Base-by-base conservation (phyloP, 257 asterid species). In the Penstemon newberryi region DNA sequence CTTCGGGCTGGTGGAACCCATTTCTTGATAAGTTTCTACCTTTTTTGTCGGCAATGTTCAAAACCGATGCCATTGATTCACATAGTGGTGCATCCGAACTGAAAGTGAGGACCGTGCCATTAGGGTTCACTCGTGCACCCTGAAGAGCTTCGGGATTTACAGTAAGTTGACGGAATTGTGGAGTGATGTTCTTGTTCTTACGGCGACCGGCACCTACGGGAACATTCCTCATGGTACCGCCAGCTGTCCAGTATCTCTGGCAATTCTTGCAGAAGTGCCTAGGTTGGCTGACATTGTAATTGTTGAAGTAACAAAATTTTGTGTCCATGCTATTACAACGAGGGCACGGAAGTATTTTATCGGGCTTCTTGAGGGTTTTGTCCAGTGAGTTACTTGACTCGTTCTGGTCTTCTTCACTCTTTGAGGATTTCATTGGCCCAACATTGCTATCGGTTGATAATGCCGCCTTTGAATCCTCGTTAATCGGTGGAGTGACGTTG, bases 191-290 rank as follows among this genome's bases (percentile, higher is more conserved):
- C 83, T 91, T 94, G 88, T 87, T 91, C 85, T 86, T 94, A 51
- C 99, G 90, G 4, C 99, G 95, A 55, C 99, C 99, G 43, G 99
- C 98, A 62, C 99, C 99, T 6, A 94, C 82, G 1, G 99, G 96
- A 15, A 94, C 96, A 15, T 89, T 94, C 72, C 99, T 86, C 96
- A 89, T 94, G 58, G 90, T 89, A 71, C 99, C 99, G 36, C 99
- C 99, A 41, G 98, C 98, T 38, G 99, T 94, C 99, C 99, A 94
- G 77, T 94, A 94, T 73, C 99, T 83, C 88, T 94, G 98, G 80
- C 99, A 94, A 65, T 85, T 89, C 84, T 87, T 94, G 80, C 99
- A 94, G 81, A 89, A 94, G 62, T 94, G 96, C n/a, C 99, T 71
- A 47, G 97, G 99, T 69, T 94, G 99, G 81, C 85, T 91, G 60